These are phyloP conservation scores for Colletotrichum brevisporum DNA, from an alignment of 2,329 filamentous ascomycete species.

Conservation along the genomic window DNA sequence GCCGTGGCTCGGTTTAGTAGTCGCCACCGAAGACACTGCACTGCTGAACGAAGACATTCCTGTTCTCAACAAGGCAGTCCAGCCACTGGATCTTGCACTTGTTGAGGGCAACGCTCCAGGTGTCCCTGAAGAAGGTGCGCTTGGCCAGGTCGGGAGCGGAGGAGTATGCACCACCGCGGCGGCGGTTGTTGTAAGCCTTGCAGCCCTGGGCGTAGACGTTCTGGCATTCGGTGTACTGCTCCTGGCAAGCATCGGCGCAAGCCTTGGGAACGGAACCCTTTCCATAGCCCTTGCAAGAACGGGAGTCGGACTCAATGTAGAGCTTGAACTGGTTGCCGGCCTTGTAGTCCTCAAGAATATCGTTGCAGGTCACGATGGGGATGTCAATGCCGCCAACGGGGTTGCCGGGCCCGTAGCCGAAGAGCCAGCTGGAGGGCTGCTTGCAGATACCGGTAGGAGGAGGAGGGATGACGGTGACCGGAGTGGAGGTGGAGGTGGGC, in stretches of 20 bases:
- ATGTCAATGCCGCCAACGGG: constrained; percentile 66
- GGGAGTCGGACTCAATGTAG: constrained; percentile 60
- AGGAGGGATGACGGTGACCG: constrained; percentile 55
- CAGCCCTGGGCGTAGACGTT: constrained; percentile 65
- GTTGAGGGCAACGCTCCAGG: constrained; percentile 47
- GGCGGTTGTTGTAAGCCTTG: constrained; percentile 47
- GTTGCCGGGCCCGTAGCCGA: constrained; percentile 77
- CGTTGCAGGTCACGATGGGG: constrained; percentile 69
- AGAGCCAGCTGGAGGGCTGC: constrained; percentile 68
- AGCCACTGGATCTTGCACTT: constrained; percentile 65
- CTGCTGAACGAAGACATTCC: constrained; percentile 52
- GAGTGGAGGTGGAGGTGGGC: constrained; percentile 45
- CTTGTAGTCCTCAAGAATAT: constrained; percentile 58
- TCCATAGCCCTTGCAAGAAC: constrained; percentile 60
- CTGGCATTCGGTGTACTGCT: constrained; percentile 65
- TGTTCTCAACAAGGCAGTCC: constrained; percentile 63
- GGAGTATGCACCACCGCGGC: constrained; percentile 33
- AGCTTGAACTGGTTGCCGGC: constrained; percentile 64
- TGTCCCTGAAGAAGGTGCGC: constrained; percentile 45
- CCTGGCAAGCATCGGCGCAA: constrained; percentile 67
- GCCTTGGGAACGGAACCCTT: constrained; percentile 54
- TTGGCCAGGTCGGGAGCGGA: constrained; percentile 38
- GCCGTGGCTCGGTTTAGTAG: constrained; percentile 35
- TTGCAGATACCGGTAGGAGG: constrained; percentile 66
- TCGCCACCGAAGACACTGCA: constrained; percentile 54